phyloP scores from a whole-genome alignment of 345 rosid genomes.

The Clarkia xantiana region DNA sequence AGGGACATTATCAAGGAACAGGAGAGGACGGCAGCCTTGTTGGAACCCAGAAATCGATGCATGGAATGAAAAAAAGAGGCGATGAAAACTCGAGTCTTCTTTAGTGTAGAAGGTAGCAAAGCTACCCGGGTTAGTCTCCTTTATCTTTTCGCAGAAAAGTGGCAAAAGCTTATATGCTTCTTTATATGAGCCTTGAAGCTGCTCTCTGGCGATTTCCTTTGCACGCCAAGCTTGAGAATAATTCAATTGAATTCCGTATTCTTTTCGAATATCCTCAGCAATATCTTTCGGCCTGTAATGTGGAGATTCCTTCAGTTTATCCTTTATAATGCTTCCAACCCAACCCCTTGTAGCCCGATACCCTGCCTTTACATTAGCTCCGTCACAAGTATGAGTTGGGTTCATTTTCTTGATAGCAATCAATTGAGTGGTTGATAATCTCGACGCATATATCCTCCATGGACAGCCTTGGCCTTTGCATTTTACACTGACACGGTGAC shows the following conservation, averaged over 20 bases:
- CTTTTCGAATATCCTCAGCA: conserved; percentile 74
- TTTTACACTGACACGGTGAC: conserved; percentile 78
- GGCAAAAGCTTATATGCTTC: conserved; percentile 80
- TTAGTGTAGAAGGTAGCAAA: conserved; percentile 57
- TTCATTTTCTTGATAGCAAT: conserved; percentile 82
- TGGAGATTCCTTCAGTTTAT: conserved; percentile 68
- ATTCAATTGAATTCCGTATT: conserved; percentile 80
- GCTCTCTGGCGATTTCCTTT: conserved; percentile 84
- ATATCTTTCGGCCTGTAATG: conserved; percentile 87
- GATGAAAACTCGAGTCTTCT: conserved; percentile 85
- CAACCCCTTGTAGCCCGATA: conserved; percentile 80
- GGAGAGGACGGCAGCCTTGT: conserved; percentile 82
- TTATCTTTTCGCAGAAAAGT: conserved; percentile 69
- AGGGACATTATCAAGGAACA: conserved; percentile 60
- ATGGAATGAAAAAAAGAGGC: conserved; percentile 71
- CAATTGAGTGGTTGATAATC: conserved; percentile 68
- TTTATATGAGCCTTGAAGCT: conserved; percentile 86
- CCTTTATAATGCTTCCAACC: conserved; percentile 90
- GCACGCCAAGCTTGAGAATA: conserved; percentile 96
- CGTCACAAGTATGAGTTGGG: conserved; percentile 72
- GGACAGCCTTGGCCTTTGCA: conserved; percentile 87
- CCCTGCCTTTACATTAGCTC: conserved; percentile 64
- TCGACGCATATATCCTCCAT: conserved; percentile 84
- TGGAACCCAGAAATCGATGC: conserved; percentile 72
- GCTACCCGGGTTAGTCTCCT: conserved; percentile 91